Percentiles rank a stretch among this genome's conserved stretches.
phyloP scores from a whole-genome alignment of 1,139 yeast genomes.

The Debaryomyces coudertii region DNA sequence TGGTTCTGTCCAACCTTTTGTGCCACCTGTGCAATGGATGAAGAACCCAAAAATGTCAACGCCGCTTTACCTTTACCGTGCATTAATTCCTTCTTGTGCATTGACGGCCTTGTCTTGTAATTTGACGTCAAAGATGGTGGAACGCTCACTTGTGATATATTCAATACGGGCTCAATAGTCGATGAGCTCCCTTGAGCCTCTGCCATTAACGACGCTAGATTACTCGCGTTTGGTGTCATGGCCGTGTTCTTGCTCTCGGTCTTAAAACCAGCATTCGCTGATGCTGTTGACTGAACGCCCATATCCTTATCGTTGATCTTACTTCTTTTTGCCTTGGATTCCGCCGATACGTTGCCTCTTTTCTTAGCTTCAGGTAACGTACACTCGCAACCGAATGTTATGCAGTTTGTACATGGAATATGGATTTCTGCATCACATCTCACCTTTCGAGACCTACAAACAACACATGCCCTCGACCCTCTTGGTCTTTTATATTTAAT shows the following conservation, averaged over 20 bases:
- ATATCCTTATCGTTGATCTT: neutral
- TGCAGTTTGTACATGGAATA: conserved; percentile 77
- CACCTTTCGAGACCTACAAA: conserved; percentile 72
- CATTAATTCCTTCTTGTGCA: conserved; percentile 39
- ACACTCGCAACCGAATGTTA: conserved; percentile 77
- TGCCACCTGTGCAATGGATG: conserved; percentile 45
- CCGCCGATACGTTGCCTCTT: conserved; percentile 37
- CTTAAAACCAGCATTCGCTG: conserved; percentile 6
- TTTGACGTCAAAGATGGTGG: conserved; percentile 50
- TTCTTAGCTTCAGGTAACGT: conserved; percentile 61
- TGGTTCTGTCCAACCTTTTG: conserved; percentile 51
- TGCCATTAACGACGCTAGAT: neutral
- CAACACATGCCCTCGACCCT: conserved; percentile 56
- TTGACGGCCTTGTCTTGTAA: conserved; percentile 44
- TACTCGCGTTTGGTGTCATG: neutral
- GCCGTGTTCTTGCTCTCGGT: conserved; percentile 1
- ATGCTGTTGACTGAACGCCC: neutral
- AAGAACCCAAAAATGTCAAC: conserved; percentile 47
- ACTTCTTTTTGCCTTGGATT: conserved; percentile 26
- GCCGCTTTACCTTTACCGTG: conserved; percentile 34
- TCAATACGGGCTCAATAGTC: conserved; percentile 44
- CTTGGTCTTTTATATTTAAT: conserved; percentile 55
- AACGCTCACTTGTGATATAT: conserved; percentile 47
- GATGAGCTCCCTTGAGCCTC: conserved; percentile 2
- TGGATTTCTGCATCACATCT: conserved; percentile 71